These are phyloP conservation scores for Taiozyma onychis DNA, from an alignment of 1,139 yeast species.

Conservation along the genomic window DNA sequence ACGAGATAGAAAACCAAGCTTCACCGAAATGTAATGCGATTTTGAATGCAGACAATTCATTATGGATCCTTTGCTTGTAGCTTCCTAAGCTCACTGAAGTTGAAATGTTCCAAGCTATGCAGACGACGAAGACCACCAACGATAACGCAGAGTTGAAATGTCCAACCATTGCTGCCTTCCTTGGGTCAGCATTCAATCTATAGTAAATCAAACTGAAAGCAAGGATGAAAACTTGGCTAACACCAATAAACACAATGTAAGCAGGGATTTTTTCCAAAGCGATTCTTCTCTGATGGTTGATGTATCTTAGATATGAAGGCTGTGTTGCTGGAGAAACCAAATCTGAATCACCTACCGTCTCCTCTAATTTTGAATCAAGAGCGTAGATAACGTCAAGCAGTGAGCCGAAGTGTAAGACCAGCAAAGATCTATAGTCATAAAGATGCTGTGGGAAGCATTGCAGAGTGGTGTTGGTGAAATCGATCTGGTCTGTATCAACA, in stretches of 20 bases:
- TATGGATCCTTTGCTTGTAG: slow-evolving; percentile 28
- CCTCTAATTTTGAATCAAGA: neutral
- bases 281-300: neutral
- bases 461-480: neutral
- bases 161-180: slow-evolving; percentile 28
- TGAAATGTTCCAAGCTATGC: slow-evolving; percentile 28
- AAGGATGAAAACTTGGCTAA: neutral
- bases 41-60: slow-evolving; percentile 40
- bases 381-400: neutral
- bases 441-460: slow-evolving; percentile 9
- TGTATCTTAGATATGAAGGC: neutral
- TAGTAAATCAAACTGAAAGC: neutral
- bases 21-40: slow-evolving; percentile 36
- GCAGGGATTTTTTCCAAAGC: neutral
- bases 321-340: neutral
- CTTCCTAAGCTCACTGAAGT: slow-evolving; percentile 25
- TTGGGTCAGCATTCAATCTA: slow-evolving; percentile 4
- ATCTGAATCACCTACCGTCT: neutral
- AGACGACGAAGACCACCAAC: slow-evolving; percentile 29
- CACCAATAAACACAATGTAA: neutral
- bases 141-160: slow-evolving; percentile 33
- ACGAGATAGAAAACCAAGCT: slow-evolving; percentile 37
- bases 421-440: slow-evolving; percentile 38
- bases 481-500: neutral
- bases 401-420: neutral